Evolutionary conservation across 2,329 filamentous ascomycete species (phyloP), one percentile per base, ranked within the genome.

Genomic region (Hirsutella thompsonii): DNA sequence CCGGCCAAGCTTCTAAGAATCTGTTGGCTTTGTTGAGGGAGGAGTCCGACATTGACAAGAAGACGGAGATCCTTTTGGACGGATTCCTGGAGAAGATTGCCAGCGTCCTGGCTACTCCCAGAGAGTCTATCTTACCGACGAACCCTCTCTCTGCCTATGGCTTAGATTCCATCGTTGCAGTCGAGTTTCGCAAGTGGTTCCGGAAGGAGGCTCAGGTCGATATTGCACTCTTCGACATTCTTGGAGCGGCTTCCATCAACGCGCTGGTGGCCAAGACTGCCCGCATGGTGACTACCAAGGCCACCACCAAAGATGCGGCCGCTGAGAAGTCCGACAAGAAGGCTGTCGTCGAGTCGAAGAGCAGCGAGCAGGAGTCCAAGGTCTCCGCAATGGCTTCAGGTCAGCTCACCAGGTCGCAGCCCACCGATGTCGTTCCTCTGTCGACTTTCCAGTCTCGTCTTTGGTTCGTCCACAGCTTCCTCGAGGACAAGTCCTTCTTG

Each of bases 391-490:
- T 52, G 49, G 48, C 49, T 8, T 46, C 45, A 2, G 49, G 49
- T 8, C 44, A 52, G 42, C 43, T 52, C 28, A 46, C 42, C 19
- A 50, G 44, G 39, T 40, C 40, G 11, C 39, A 42, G 16, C 37
- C 26, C 20, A 39, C 35, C 4, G 46, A 38, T 9, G 35, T 44
- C n/a, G 39, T 49, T 9, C 47, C 51, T 14, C 41, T 52, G 30
- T 53, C 51, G 3, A 51, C 47, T 37, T 53, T 51, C 44, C 51
- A 53, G 42, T 48, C 45, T 16, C 51, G 51, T 5, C 47, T 53
- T 19, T 52, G 50, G 50, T 53, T 51, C 34, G 44, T 51, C 10
- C 50, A 53, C 44, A 52, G 44, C 37, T 51, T 53, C 44, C 42
- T 48, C 9, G 50, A 51, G 35, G 49, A 52, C 40, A 49, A 49